Base-by-base conservation (phyloP, 1,139 yeast species). In the Zygoascus meyerae region DNA sequence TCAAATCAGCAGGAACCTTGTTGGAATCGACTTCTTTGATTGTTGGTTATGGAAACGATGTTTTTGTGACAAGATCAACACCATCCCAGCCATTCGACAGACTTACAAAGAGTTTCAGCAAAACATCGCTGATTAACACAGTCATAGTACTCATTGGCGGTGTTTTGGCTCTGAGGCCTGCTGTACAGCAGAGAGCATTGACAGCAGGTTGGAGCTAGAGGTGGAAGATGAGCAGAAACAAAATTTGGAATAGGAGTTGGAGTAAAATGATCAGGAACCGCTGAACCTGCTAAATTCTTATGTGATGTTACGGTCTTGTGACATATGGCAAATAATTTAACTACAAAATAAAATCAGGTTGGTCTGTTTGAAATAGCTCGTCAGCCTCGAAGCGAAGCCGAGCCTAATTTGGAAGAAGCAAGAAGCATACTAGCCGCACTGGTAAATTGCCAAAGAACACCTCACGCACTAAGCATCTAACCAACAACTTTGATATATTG, bases 51-150 rank as follows among this genome's bases (percentile, higher is more conserved):
- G 87, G 86, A 33, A 48, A 56, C 2, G 95, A 86, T 61, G 66
- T 84, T 16, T 90, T 85, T 67, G 86, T 90, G 61, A 82, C 94
- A 0, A 71, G 80, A 46, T 72, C 85, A 17, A 78, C 85, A 46
- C 97, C 97, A 1, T 86, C 96, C 0, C 77, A 78, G 46, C 86
- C 89, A 44, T 90, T 86, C 66, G 98, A 92, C 65, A 71, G 81
- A 50, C 74, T 89, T 59, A 75, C 81, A 40, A 71, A 74, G 41
- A 73, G 73, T 38, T 92, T 92, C 61, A 89, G 83, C 55, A 83
- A 79, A 58, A 60, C 69, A 12, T 83, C 82, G 57, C 74, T 92
- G 46, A 47, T 83, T 9, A 56, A 71, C 4, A 86, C 96, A 0
- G 74, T 90, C 2, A 65, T 67, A 1, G 69, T 74, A 0, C 69